Evolutionary conservation across 2,329 filamentous ascomycete genomes (phyloP).

Genomic region (Fusarium liriodendri): DNA sequence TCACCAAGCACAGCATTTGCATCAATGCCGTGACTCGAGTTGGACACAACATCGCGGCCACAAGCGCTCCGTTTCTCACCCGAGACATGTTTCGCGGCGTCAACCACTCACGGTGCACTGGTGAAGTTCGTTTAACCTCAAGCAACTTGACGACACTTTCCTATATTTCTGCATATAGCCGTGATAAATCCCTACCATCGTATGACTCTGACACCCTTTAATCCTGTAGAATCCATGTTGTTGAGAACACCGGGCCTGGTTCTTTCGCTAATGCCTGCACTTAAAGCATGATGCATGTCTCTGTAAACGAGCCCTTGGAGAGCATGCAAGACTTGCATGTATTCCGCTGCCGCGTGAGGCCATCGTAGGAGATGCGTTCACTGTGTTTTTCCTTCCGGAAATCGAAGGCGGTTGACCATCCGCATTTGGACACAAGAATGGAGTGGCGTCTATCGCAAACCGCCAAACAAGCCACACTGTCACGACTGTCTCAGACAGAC

Average conservation of each 20-base stretch:
- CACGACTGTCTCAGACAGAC: neutral
- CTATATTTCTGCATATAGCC: neutral
- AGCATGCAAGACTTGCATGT: neutral
- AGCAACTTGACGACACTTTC: neutral
- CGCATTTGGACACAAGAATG: neutral
- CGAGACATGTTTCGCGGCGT: neutral
- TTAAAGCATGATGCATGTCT: neutral
- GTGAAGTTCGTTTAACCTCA: neutral
- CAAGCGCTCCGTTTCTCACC: neutral
- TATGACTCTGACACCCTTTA: neutral
- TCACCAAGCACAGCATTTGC: neutral
- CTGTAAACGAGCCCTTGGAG: too few species aligned
- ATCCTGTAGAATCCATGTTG: neutral
- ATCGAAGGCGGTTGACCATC: neutral
- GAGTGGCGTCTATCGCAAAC: neutral
- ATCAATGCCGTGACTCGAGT: neutral
- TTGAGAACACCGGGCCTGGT: neutral
- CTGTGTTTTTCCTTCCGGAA: neutral
- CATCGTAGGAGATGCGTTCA: neutral
- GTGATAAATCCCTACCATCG: neutral
- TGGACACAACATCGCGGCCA: neutral
- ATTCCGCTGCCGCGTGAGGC: accelerated
- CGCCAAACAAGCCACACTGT: neutral
- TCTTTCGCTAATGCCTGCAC: neutral
- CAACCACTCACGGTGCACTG: neutral